Conservation (phyloP, 176 grass and related monocot genomes). For the Leersia perrieri region DNA sequence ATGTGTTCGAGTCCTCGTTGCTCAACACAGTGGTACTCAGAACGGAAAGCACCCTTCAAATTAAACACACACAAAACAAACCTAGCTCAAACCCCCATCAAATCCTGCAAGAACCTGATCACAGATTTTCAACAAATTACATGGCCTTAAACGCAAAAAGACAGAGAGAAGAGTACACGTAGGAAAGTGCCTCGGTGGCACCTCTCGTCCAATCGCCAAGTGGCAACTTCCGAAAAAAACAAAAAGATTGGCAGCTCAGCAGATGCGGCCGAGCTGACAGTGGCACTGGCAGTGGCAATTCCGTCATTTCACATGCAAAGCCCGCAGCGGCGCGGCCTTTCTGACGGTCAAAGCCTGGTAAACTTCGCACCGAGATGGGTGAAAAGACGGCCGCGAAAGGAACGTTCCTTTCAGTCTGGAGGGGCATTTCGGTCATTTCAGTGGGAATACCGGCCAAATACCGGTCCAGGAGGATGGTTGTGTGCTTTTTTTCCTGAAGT, state of each 20-base stretch:
- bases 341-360: neutral
- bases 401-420: neutral
- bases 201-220: neutral
- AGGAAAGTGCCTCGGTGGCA: neutral
- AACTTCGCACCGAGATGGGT: neutral
- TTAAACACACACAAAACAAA: too few relatives aligned
- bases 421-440: neutral
- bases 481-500: neutral
- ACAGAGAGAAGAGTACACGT: neutral
- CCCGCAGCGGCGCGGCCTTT: constrained; percentile 1
- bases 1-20: too few relatives aligned
- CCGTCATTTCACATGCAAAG: neutral
- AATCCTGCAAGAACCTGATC: neutral
- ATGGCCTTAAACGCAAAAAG: neutral
- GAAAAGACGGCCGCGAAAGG: constrained; percentile 17
- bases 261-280: neutral
- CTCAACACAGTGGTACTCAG: too few relatives aligned
- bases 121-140: neutral
- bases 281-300: neutral
- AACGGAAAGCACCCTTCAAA: too few relatives aligned
- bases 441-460: neutral
- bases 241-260: neutral
- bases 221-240: neutral
- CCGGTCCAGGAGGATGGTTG: neutral
- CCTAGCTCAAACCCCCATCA: too few relatives aligned